Percentiles rank a stretch among this genome's conserved stretches.
These are phyloP conservation scores for Petunia secreta DNA, from an alignment of 257 asterid genomes.

Conservation along the genomic window DNA sequence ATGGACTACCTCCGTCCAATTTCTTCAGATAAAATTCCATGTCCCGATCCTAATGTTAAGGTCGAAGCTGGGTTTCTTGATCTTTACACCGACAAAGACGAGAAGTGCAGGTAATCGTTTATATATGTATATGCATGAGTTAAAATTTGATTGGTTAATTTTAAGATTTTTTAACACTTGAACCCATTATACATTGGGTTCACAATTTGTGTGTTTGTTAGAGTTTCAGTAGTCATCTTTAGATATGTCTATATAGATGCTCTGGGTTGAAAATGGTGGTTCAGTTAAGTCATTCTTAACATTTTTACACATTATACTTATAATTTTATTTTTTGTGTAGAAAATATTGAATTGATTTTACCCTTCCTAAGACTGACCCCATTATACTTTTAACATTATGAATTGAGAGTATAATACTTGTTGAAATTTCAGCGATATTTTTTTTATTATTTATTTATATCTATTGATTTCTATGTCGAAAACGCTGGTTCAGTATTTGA, in stretches of 20 bases:
- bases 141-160: background rate
- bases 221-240: too few relatives aligned
- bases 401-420: background rate
- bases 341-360: too few relatives aligned
- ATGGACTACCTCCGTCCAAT: constrained; percentile 41
- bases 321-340: too few relatives aligned
- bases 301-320: too few relatives aligned
- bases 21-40: constrained; percentile 40
- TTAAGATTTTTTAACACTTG: background rate
- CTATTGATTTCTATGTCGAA: too few relatives aligned
- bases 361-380: background rate
- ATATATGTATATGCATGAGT: background rate
- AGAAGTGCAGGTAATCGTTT: background rate
- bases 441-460: too few relatives aligned
- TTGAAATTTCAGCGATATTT: background rate
- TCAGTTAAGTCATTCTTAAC: too few relatives aligned
- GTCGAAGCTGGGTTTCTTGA: constrained; percentile 55
- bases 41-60: constrained; percentile 38
- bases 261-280: too few relatives aligned
- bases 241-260: too few relatives aligned
- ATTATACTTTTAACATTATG: background rate
- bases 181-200: background rate
- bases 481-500: background rate
- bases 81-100: constrained; percentile 49
- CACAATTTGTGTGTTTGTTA: too few relatives aligned